Base-by-base conservation (phyloP, 306 rosid species). In the Vigna radiata region DNA sequence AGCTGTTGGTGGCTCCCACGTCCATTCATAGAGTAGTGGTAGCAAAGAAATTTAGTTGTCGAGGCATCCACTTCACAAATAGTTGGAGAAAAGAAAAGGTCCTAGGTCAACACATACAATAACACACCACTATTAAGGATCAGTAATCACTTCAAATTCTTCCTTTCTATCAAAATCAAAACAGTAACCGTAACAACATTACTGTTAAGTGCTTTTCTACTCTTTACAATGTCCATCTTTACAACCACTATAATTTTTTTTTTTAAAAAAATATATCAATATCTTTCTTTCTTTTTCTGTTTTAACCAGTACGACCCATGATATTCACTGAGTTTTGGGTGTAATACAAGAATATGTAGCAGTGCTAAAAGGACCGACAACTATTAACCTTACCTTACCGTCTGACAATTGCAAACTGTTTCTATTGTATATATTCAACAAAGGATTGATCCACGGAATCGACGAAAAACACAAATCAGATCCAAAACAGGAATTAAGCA, bases 1-100 rank as follows among this genome's bases (percentile, higher is more conserved):
- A 36, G 82, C 75, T 72, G 79, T 46, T 33, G 43, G 82, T 77
- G 82, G 85, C 52, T 82, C 85, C 79, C 85, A 82, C 82, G 68
- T 12, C 48, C 11, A 73, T 23, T 59, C n/a, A 66, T 17, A 36
- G 27, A 15, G 48, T n/a, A 63, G 37, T 44, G 5, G 11, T 31
- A 61, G 46, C 67, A 58, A 16, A 43, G 27, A 46, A 70, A 15
- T 72, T n/a, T n/a, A 25, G 62, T 68, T 33, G 81, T 54, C 1
- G 7, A 13, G 37, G 46, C 63, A 36, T 59, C 60, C 25, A 41
- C 46, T n/a, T 25, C 60, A 43, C 62, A 70, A 55, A 62, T 29
- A 6, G 48, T 37, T 68, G 6, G n/a, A 48, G 23, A 65, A 19
- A 46, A 58, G 31, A 53, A 79, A 29, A 3, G 27, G 61, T 72